Evolutionary conservation across 1,284 basidiomycete genomes (phyloP), one percentile per base, ranked within the genome.

Genomic region (Ceraceosorus guamensis): DNA sequence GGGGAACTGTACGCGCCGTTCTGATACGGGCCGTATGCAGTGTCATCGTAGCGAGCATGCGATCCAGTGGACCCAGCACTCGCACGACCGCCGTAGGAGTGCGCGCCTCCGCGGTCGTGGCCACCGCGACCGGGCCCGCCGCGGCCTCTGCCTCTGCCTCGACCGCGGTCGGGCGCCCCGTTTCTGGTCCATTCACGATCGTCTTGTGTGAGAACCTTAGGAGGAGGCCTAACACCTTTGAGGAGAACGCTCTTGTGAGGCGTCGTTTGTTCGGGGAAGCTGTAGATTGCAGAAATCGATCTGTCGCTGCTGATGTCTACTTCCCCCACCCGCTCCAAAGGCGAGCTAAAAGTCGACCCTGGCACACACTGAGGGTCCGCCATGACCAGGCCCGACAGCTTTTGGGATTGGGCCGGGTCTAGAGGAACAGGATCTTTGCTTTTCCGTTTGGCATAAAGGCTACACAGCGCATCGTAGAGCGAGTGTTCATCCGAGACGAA

Each of bases 351-450:
- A 0, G 88, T 92, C 13, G 91, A 87, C 46, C 89, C 88, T 3
- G 95, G 95, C 5, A 98, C 83, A 71, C 88, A 95, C 52, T 85
- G 84, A 3, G 91, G 87, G 76, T 95, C 91, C 6, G 88, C 84
- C 30, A 89, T 79, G 46, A 91, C 83, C 44, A 81, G 82, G 7
- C 95, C 95, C 49, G 82, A 85, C 52, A 95, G 84, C 10, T 91
- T 90, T 58, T 83, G 83, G 66, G 86, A 89, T 11, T 85, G 77
- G 39, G 81, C 82, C 11, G 82, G 77, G 67, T 93, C 85, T 53
- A 98, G 81, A 0, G 81, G 66, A 3, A 80, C 68, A 5, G 78
- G 76, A 6, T 56, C 56, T 8, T 32, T 52, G 10, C 60, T 59
- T 74, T 89, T 88, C 62, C 87, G 84, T 76, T 96, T 91, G 16